Base-by-base conservation (phyloP, 2,329 filamentous ascomycete genomes). In the Juglanconis sp. region DNA sequence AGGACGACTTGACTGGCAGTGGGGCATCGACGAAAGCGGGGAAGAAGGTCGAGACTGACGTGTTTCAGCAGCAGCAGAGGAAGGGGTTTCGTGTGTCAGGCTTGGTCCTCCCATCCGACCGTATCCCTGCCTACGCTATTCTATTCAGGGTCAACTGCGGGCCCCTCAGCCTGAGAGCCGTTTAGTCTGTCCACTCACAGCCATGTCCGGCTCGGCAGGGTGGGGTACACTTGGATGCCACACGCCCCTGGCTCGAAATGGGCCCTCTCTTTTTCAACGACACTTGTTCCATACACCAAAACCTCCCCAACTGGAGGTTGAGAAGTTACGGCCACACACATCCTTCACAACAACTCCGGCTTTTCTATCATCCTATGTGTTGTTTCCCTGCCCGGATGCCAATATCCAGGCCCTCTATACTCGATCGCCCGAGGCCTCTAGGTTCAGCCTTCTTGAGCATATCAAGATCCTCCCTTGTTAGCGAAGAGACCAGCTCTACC, bases 191-290 rank as follows among this genome's bases (percentile, higher is more conserved):
- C 52, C 52, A 54, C 52, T 54, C 52, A 54, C 40, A 46, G 40
- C 17, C 17, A 24, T 24, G 17, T 24, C 17, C 17, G 17, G 17
- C 36, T 40, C 36, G 36, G 34, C 5, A 52, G 31, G 35, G 49
- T 51, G 31, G 34, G 2, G 9, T 15, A 24, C 13, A 24, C 17
- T 24, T 24, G 34, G 42, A 30, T 51, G 42, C 36, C 35, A 38
- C 47, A 34, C 31, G 51, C 40, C 34, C 38, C 34, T 48, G 15
- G 40, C 32, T 36, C 32, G 30, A 30, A 34, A 42, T 40, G 54
- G 47, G 48, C 69, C 70, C 69, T 71, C 71, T 69, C 68, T 67
- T 66, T 63, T 66, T 63, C 68, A 70, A 73, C 71, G 70, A 73
- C 71, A 73, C 68, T 57, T 66, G 59, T 59, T 65, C 62, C 50